Evolutionary conservation across 345 rosid species (phyloP), one percentile per base, ranked within the genome.

Genomic region (Salix dunnii): DNA sequence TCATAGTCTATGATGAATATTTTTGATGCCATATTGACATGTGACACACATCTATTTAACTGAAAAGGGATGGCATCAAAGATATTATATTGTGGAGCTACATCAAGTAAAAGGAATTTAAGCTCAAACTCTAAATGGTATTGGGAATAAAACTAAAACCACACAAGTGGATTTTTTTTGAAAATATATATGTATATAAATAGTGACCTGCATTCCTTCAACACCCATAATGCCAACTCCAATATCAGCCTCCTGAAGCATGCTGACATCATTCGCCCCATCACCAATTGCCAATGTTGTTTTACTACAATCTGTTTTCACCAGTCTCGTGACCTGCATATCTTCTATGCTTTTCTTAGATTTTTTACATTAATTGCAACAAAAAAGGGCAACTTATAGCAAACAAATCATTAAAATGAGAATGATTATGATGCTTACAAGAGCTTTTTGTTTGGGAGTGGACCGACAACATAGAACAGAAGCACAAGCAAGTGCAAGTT

Each of bases 191-290:
- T 60, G 49, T n/a, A 62, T 18, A 62, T 16, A 28, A 31, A 60
- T 9, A 77, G 40, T 73, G 30, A 95, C 97, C 92, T 95, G 99
- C 98, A 90, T 91, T 76, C 99, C 99, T 89, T 95, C 99, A 13
- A 86, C 93, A 60, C 99, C 98, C 27, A 93, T 91, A 55, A 95
- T 91, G 63, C 98, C 99, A 17, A 95, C 96, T 78, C 99, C 99
- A 36, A 95, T 91, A 82, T 95, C 98, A 53, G 99, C 96, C 82
- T 91, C 99, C 77, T 93, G 98, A 84, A 95, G 89, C 99, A 95
- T 95, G 42, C 98, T 89, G 30, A 91, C 97, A 85, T 95, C 99
- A 80, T 95, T 95, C 60, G 91, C 99, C 38, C 99, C 99, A 67
- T 95, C 99, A 38, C 99, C 99, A 75, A 95, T 81, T 13, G 97